Evolutionary conservation across 768 basidiomycete genomes (phyloP), one percentile per base, ranked within the genome.

Genomic region (Krasilnikovozyma curviuscula): DNA sequence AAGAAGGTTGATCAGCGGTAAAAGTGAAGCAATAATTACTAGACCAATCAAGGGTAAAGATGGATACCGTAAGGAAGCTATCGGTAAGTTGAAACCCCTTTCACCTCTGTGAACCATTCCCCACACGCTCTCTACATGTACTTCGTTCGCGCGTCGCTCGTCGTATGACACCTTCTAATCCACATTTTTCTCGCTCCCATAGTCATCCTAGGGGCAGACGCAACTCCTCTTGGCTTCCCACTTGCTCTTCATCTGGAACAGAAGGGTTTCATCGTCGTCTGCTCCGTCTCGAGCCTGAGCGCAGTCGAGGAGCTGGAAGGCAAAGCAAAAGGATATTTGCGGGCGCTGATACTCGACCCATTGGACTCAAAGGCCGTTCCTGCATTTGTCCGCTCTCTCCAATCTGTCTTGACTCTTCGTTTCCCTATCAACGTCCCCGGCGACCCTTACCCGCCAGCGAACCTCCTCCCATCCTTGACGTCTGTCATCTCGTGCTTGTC

Each of bases 401-500:
- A 50, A 24, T 34, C 43, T 16, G 49, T 50, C 3, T 21, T 50
- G 14, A 44, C 49, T 3, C 21, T 50, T 24, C 43, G 42, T 30
- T 50, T 50, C 44, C 49, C 49, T 23, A 38, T 50, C 49, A 31
- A 39, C 28, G 18, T 28, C 5, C 24, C 46, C 21, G 46, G 49
- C 14, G 49, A 50, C 30, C 49, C 49, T 2, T 50, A 50, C 42
- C 16, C 42, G 35, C 19, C 42, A 16, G 25, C 49, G 5, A 18
- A 24, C 7, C 21, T 30, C 19, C 49, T 40, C 1, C 34, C 33
- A n/a, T 32, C 45, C 43, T 39, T 44, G 18, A 27, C 49, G 9
- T 44, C 49, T 12, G 21, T 50, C 42, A 33, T 50, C n/a, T 50
- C 49, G n/a, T 44, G 44, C 30, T 44, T 50, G 21, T 32, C 49